These are phyloP conservation scores for Flaveria ramosissima DNA, from an alignment of 129 eudicot genomes.

Conservation along the genomic window DNA sequence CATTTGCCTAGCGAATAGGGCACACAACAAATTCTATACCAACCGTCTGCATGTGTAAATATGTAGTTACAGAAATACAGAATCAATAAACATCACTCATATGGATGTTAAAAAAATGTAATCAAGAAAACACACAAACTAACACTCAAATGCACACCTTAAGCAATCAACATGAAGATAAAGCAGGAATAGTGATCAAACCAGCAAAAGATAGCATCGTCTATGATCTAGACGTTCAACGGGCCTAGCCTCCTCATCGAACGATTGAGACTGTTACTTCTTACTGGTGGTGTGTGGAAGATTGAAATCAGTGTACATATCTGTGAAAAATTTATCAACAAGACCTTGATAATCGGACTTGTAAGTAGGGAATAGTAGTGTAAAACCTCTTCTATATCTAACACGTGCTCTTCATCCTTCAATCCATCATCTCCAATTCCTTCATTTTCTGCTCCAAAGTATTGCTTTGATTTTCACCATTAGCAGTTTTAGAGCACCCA, in stretches of 20 bases:
- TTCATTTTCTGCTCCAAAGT: constrained; percentile 66
- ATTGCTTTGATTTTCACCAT: constrained; percentile 24
- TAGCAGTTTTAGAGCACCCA: constrained; percentile 14
- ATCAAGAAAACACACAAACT: constrained; percentile 20
- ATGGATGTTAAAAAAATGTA: constrained; percentile 20
- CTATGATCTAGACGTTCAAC: constrained; percentile 36
- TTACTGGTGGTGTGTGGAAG: constrained; percentile 50
- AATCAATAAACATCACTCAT: constrained; percentile 15
- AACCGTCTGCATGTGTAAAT: constrained; percentile 14
- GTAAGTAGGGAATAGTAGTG: constrained; percentile 84
- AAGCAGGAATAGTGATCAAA: constrained; percentile 13
- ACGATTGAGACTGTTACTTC: constrained; percentile 36
- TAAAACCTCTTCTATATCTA: constrained; percentile 83
- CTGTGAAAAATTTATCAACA: constrained; percentile 83
- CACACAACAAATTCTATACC: not conserved
- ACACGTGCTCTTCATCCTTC: constrained; percentile 64
- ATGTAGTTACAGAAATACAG: constrained; percentile 12
- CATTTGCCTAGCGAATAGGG: not conserved
- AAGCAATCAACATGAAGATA: constrained; percentile 15
- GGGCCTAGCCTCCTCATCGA: constrained; percentile 60
- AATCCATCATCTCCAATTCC: constrained; percentile 81
- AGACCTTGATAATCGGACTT: constrained; percentile 80
- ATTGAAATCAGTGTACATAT: constrained; percentile 69
- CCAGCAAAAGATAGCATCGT: not conserved
- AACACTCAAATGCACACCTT: constrained; percentile 32